phyloP scores from a whole-genome alignment of 192 early-diverging fungal species.

The Coemansia sp. region DNA sequence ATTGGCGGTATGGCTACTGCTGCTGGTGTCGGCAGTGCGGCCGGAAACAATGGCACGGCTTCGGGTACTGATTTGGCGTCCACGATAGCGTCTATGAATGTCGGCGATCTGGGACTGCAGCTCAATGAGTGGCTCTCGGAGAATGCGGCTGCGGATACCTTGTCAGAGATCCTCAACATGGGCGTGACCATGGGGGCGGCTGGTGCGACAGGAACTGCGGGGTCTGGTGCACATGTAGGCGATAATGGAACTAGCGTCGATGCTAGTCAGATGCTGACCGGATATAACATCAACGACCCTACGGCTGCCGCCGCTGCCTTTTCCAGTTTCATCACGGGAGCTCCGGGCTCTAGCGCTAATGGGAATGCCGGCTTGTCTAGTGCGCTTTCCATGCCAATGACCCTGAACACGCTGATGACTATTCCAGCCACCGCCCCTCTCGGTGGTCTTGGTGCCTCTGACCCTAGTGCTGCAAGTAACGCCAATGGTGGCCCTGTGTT shows the following conservation, averaged over 20 bases:
- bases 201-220: background rate
- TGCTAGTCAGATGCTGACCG: background rate
- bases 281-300: background rate
- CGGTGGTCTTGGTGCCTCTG: background rate
- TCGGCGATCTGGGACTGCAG: slow-evolving; percentile 12
- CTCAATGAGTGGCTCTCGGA: slow-evolving; percentile 23
- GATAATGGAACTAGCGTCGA: background rate
- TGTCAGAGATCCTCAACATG: slow-evolving; percentile 13
- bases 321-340: background rate
- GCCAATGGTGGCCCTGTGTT: background rate
- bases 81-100: background rate
- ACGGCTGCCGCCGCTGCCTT: background rate
- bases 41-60: background rate
- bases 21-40: too few species aligned
- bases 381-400: slow-evolving; percentile 4
- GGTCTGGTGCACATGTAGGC: background rate
- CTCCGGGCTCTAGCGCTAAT: background rate
- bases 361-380: slow-evolving; percentile 1
- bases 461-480: background rate
- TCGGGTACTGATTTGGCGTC: slow-evolving; percentile 2
- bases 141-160: slow-evolving; percentile 5
- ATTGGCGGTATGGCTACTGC: too few species aligned
- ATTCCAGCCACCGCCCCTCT: background rate
- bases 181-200: background rate
- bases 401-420: background rate